Conservation (phyloP, 768 basidiomycete species). For the Trichaptum fuscoviolaceum region DNA sequence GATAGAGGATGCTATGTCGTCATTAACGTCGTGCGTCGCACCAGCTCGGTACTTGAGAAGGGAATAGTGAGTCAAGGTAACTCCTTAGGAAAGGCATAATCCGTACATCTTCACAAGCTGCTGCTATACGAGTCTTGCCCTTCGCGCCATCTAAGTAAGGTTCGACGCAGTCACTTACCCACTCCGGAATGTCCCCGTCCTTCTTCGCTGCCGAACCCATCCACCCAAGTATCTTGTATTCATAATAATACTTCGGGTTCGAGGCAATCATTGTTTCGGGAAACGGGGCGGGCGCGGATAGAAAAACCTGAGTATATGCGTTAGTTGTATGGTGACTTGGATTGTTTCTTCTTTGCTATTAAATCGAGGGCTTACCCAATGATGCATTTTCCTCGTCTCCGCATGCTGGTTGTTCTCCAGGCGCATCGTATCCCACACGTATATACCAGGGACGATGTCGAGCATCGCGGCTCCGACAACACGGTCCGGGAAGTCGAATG, state of each 20-base stretch:
- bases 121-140: conserved; percentile 10
- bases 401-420: conserved; percentile 11
- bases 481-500: conserved; percentile 15
- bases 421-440: conserved; percentile 16
- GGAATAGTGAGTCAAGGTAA: not conserved
- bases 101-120: conserved; percentile 15
- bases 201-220: conserved; percentile 8
- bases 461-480: conserved; percentile 14
- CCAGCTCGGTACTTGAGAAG: conserved; percentile 14
- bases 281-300: conserved; percentile 15
- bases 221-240: conserved; percentile 11
- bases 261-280: conserved; percentile 16
- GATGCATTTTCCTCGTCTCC: conserved; percentile 13
- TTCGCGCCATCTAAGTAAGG: conserved; percentile 12
- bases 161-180: conserved; percentile 13
- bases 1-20: conserved; percentile 11
- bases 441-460: conserved; percentile 17
- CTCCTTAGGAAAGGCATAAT: not conserved
- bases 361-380: conserved; percentile 12
- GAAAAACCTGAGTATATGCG: conserved; percentile 12
- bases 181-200: conserved; percentile 4
- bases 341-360: no score
- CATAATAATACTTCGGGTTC: conserved; percentile 13
- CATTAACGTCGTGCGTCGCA: conserved; percentile 13
- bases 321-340: no score